Conservation (phyloP, 805 yeast species). For the Teunomyces cretensis region DNA sequence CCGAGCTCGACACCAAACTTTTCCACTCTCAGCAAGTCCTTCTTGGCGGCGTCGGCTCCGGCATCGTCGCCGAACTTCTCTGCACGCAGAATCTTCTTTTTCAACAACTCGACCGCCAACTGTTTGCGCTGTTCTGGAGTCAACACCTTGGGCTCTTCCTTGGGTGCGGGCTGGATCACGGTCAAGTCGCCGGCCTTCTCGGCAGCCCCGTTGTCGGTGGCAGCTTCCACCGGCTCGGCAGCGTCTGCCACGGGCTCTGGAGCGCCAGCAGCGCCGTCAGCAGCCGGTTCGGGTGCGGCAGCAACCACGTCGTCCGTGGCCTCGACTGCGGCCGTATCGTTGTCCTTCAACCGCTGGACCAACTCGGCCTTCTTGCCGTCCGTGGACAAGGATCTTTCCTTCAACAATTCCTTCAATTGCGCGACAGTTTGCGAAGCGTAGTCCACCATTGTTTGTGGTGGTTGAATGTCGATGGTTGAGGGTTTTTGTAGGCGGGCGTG, state of each 20-base stretch:
- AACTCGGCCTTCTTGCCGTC: constrained; percentile 83
- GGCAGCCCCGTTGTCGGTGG: constrained; percentile 13
- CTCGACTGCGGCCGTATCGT: constrained; percentile 35
- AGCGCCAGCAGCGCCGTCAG: constrained; percentile 9
- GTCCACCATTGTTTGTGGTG: constrained; percentile 41
- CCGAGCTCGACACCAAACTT: constrained; percentile 79
- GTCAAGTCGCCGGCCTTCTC: constrained; percentile 13
- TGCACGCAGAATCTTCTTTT: constrained; percentile 67
- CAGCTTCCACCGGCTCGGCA: constrained; percentile 10
- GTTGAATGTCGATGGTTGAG: not conserved
- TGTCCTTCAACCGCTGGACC: constrained; percentile 60
- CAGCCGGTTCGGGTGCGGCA: constrained; percentile 15
- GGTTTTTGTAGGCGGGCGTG: not conserved
- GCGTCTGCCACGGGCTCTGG: constrained; percentile 10
- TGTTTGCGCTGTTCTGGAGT: constrained; percentile 71
- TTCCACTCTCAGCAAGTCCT: constrained; percentile 67
- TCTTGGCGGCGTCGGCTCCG: constrained; percentile 53
- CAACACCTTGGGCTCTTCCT: constrained; percentile 40
- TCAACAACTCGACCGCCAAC: constrained; percentile 64
- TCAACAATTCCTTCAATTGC: constrained; percentile 78
- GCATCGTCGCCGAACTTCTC: constrained; percentile 74
- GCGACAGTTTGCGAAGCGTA: constrained; percentile 73
- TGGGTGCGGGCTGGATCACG: constrained; percentile 17
- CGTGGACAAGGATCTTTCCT: constrained; percentile 61
- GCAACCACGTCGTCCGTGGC: constrained; percentile 14